Percentiles rank a stretch among this genome's conserved stretches.
Evolutionary conservation across 805 yeast species (phyloP).

Genomic region (Cyberlindnera lachancei): DNA sequence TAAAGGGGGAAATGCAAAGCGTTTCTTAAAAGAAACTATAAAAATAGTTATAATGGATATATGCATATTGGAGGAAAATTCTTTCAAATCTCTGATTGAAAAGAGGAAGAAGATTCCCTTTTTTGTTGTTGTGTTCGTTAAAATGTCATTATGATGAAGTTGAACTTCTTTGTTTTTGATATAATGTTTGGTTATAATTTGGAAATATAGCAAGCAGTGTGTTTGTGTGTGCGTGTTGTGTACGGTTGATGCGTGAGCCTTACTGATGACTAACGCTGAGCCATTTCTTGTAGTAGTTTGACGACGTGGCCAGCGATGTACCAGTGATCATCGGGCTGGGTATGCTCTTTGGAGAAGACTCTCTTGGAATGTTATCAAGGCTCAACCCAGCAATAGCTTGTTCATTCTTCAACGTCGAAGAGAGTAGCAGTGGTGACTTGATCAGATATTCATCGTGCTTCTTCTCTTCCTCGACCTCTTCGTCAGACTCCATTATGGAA

Average conservation of each 20-base stretch:
- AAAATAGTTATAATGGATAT: no score
- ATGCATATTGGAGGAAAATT: no score
- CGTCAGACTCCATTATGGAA: conserved; percentile 11
- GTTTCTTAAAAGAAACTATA: no score
- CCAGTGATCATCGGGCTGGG: conserved; percentile 12
- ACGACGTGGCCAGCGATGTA: conserved; percentile 21
- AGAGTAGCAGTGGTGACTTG: conserved; percentile 21
- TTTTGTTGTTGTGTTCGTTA: no score
- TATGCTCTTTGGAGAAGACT: conserved; percentile 3
- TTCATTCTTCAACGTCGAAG: conserved; percentile 19
- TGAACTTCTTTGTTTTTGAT: no score
- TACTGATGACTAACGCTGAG: conserved; percentile 8
- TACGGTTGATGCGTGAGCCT: no score
- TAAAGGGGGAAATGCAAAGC: no score
- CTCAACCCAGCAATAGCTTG: conserved; percentile 20
- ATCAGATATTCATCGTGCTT: conserved; percentile 20
- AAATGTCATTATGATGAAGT: no score
- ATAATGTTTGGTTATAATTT: background rate
- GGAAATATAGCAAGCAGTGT: background rate
- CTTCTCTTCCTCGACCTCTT: conserved; percentile 10
- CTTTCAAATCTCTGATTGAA: no score
- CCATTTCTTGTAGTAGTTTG: conserved; percentile 25
- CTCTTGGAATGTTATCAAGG: conserved; percentile 19
- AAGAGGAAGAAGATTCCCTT: no score
- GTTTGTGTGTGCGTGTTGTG: no score